Percentiles rank a stretch among this genome's conserved stretches.
Conservation (phyloP, 2,329 filamentous ascomycete species). For the Colletotrichum sp. region DNA sequence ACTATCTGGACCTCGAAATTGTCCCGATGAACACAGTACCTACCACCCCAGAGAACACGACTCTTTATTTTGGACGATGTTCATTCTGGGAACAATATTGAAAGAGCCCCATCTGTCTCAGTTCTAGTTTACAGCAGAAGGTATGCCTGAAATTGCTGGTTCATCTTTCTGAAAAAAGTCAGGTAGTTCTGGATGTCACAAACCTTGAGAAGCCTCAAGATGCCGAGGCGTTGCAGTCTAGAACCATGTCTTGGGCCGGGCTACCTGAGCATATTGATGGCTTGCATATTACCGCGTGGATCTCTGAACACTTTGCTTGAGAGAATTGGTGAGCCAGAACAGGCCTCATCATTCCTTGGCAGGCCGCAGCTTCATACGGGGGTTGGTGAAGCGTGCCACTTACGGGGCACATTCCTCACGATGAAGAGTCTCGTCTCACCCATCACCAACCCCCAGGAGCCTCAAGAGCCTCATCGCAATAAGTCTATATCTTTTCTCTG, state of each 20-base stretch:
- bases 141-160: neutral
- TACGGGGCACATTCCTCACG: neutral
- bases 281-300: neutral
- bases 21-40: neutral
- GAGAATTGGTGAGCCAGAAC: neutral
- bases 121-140: neutral
- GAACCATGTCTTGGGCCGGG: neutral
- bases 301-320: neutral
- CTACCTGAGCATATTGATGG: neutral
- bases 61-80: neutral
- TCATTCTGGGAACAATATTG: neutral
- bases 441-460: neutral
- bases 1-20: neutral
- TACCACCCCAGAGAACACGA: neutral
- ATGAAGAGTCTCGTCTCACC: neutral
- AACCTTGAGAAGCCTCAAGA: neutral
- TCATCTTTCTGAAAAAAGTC: neutral
- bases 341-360: neutral
- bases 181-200: neutral
- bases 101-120: neutral
- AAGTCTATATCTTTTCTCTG: neutral
- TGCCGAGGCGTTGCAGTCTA: neutral
- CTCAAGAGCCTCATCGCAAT: neutral
- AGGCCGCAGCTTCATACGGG: neutral
- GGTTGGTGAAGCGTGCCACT: conserved; percentile 1